phyloP scores from a whole-genome alignment of 768 basidiomycete species.

The Macrolepiota dolichaula region DNA sequence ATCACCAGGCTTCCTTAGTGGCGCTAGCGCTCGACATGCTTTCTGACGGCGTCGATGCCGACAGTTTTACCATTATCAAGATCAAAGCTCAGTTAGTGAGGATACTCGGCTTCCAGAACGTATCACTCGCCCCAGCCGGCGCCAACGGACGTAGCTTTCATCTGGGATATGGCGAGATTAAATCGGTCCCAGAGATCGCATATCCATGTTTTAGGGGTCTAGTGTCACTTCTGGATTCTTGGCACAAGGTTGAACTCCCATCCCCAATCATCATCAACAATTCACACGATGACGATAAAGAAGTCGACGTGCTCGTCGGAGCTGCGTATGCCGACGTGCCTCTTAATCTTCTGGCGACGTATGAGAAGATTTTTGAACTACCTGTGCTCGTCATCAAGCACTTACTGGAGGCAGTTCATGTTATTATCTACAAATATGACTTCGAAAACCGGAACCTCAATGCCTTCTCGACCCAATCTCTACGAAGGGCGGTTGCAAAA shows the following conservation, averaged over 20 bases:
- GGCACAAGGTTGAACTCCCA: constrained; percentile 43
- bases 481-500: constrained; percentile 52
- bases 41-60: constrained; percentile 56
- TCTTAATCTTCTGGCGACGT: constrained; percentile 46
- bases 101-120: constrained; percentile 52
- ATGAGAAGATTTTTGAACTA: constrained; percentile 40
- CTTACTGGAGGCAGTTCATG: constrained; percentile 59
- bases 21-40: constrained; percentile 65
- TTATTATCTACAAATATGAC: constrained; percentile 73
- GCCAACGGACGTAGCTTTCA: constrained; percentile 46
- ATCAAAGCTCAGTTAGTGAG: constrained; percentile 55
- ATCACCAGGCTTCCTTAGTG: constrained; percentile 48
- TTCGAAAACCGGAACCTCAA: constrained; percentile 34
- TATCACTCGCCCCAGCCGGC: constrained; percentile 39
- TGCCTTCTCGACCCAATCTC: constrained; percentile 26
- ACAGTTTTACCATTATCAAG: constrained; percentile 49
- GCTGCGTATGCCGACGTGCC: constrained; percentile 60
- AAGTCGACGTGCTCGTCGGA: constrained; percentile 46
- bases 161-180: constrained; percentile 50
- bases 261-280: constrained; percentile 33
- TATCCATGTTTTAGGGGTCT: constrained; percentile 60
- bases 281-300: constrained; percentile 2
- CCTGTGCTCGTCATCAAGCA: constrained; percentile 58
- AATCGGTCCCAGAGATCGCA: constrained; percentile 36
- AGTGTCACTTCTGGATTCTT: constrained; percentile 56